Evolutionary conservation across 768 basidiomycete genomes (phyloP), one percentile per base, ranked within the genome.

Genomic region (Kwoniella shandongensis): DNA sequence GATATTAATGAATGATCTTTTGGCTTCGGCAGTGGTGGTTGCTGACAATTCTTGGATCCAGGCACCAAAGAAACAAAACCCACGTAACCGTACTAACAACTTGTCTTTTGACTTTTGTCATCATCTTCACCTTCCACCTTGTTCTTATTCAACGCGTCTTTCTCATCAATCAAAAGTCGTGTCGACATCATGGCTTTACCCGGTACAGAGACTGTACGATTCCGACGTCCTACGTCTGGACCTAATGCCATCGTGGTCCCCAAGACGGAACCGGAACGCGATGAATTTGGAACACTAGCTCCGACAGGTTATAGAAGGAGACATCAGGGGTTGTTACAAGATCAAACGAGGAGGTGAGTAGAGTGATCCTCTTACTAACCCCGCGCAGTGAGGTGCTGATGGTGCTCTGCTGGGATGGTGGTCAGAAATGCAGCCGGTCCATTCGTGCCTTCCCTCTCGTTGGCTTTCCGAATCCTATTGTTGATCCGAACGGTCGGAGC

Each of bases 361-460:
- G 39, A 22, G 32, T 22, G 12, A 20, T n/a, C n/a, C n/a, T n/a
- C n/a, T n/a, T n/a, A n/a, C n/a, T n/a, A n/a, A n/a, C 2, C n/a
- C 49, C 41, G 41, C 8, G 41, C 13, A 44, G n/a, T 38, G 36
- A 38, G 10, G 10, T 10, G 36, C n/a, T n/a, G n/a, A n/a, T n/a
- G n/a, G n/a, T n/a, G n/a, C n/a, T n/a, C n/a, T n/a, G n/a, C n/a
- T n/a, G n/a, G n/a, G 36, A n/a, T 38, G n/a, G 36, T 38, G 36
- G 36, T 38, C 39, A 75, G 74, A 49, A 62, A 70, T 23, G 45
- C 26, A 22, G 51, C 54, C 25, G 83, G 84, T 35, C 90, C 91
- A 82, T 91, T 89, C 86, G 83, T 83, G 47, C 94, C 96, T 44
- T 83, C 85, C 61, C 87, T 92, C 69, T 87, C 86, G 32, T 79